These are phyloP conservation scores for Trifolium pratense DNA, from an alignment of 306 rosid genomes.

Conservation along the genomic window DNA sequence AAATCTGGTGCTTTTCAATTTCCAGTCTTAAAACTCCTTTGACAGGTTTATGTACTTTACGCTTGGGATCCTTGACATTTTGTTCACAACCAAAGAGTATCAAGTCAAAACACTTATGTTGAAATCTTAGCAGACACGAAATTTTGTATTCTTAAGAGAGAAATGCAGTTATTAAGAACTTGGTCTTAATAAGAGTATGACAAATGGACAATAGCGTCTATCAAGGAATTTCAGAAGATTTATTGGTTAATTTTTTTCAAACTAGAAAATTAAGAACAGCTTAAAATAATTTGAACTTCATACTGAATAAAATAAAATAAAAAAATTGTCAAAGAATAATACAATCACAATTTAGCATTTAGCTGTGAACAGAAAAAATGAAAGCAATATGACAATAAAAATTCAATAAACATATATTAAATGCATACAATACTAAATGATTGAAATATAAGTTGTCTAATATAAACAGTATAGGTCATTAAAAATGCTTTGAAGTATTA, in stretches of 20 bases:
- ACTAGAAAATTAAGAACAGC: slow-evolving; percentile 12
- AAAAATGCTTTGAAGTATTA: neutral
- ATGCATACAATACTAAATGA: slow-evolving; percentile 15
- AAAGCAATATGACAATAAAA: slow-evolving; percentile 19
- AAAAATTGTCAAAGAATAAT: neutral
- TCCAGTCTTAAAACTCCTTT: slow-evolving; percentile 91
- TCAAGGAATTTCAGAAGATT: neutral
- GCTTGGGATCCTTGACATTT: slow-evolving; percentile 84
- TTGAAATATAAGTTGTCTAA: slow-evolving; percentile 1
- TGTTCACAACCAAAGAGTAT: slow-evolving; percentile 33
- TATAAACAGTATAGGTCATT: neutral
- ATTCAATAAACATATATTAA: neutral
- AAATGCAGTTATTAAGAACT: slow-evolving; percentile 15
- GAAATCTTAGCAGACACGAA: slow-evolving; percentile 16
- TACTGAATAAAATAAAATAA: slow-evolving; percentile 12
- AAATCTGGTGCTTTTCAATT: slow-evolving; percentile 92
- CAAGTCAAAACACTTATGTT: slow-evolving; percentile 11
- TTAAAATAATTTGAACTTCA: slow-evolving; percentile 12
- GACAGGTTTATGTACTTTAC: slow-evolving; percentile 92
- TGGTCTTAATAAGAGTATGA: slow-evolving; percentile 17
- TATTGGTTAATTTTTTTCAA: slow-evolving; percentile 6
- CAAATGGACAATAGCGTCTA: slow-evolving; percentile 5
- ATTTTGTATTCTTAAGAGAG: slow-evolving; percentile 21
- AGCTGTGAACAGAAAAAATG: slow-evolving; percentile 24
- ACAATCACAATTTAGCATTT: slow-evolving; percentile 31